These are phyloP conservation scores for Tetracladium maxilliforme DNA, from an alignment of 2,329 filamentous ascomycete species.

Conservation along the genomic window DNA sequence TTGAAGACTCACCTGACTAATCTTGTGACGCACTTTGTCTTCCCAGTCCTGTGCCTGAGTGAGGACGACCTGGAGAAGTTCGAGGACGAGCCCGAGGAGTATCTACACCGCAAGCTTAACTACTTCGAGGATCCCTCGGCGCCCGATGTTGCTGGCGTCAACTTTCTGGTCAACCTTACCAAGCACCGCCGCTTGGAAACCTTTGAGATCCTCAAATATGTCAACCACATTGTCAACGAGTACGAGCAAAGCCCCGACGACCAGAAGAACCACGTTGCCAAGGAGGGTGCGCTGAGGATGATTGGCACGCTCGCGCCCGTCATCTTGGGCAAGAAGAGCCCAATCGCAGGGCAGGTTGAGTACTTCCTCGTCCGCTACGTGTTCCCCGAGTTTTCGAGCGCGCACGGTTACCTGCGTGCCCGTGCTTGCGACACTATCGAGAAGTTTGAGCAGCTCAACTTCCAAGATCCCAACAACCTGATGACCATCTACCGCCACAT, in stretches of 20 bases:
- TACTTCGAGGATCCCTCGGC: constrained; percentile 95
- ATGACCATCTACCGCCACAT: constrained; percentile 95
- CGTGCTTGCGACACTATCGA: constrained; percentile 94
- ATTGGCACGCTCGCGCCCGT: constrained; percentile 90
- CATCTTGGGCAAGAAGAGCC: constrained; percentile 94
- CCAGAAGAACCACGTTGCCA: constrained; percentile 86
- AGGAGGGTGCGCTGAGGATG: constrained; percentile 93
- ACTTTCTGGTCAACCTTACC: constrained; percentile 88
- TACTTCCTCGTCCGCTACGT: constrained; percentile 98
- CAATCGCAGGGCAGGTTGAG: constrained; percentile 92
- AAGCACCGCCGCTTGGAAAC: constrained; percentile 93
- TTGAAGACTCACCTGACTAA: constrained; percentile 88
- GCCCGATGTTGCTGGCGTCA: constrained; percentile 88
- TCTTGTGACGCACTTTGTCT: constrained; percentile 86
- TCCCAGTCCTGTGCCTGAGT: constrained; percentile 85
- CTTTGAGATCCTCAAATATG: constrained; percentile 84
- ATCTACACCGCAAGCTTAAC: constrained; percentile 92
- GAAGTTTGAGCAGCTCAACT: constrained; percentile 95
- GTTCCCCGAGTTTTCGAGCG: constrained; percentile 92
- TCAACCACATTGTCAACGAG: constrained; percentile 87
- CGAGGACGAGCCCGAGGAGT: constrained; percentile 87
- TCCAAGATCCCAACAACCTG: constrained; percentile 91
- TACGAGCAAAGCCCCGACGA: constrained; percentile 76
- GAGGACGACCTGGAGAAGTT: constrained; percentile 91
- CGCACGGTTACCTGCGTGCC: constrained; percentile 82